Evolutionary conservation across 2,329 filamentous ascomycete genomes (phyloP), one percentile per base, ranked within the genome.

Genomic region (Albifimbria verrucaria): DNA sequence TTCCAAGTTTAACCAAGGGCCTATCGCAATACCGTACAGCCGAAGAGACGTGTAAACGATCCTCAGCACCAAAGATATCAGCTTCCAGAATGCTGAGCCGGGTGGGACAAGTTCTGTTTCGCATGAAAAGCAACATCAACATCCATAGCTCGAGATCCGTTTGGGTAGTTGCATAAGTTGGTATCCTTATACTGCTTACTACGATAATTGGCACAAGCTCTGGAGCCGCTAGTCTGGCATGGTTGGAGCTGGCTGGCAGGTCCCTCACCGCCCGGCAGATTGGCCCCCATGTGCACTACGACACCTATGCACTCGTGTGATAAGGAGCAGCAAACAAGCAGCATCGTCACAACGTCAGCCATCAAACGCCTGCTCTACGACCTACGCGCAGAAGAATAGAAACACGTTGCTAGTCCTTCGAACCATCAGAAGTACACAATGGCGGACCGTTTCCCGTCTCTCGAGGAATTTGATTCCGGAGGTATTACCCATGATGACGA

Each of bases 401-500:
- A 32, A 36, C 26, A 21, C 39, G 32, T 48, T 47, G 36, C 5
- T 25, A 17, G 15, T 4, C 12, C 32, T 39, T 15, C 12, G 18
- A 39, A n/a, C 32, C 32, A 12, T 17, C 4, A 17, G 18, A n/a
- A 39, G 32, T 15, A 39, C 12, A 75, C 65, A 44, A 92, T 92
- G 88, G 88, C 88, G 48, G 87, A 91, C 73, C 78, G 87, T 65
- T 92, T 92, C 70, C 88, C 88, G 62, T 90, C 88, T 45, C 75
- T 92, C 63, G 88, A 92, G 71, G 88, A 92, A 65, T 89, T 92
- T 67, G 86, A 89, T 70, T 81, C 81, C 25, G 82, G 81, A 63
- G 80, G 82, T 85, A 70, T 3, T 7, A 17, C 25, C 25, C 22
- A 23, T 21, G 18, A 21, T 20, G 42, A 50, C 48, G n/a, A n/a